Percentiles rank a stretch among this genome's conserved stretches.
Conservation (phyloP, 768 basidiomycete species). For the Agrocybe chaxingu region DNA sequence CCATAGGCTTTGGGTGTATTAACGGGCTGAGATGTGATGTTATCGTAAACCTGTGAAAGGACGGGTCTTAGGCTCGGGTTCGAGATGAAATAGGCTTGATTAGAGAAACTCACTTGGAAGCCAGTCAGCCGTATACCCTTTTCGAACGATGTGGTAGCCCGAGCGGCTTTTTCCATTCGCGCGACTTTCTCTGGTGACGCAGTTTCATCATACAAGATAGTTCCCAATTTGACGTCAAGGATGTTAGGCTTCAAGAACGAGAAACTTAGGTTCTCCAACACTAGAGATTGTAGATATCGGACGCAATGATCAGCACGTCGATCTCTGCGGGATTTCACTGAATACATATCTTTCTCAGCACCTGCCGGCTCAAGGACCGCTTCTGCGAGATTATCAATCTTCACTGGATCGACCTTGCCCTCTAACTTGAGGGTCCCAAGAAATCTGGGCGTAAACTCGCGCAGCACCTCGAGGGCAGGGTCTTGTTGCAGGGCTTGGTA, state of each 20-base stretch:
- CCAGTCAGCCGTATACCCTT: conserved; percentile 82
- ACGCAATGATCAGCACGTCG: conserved; percentile 9
- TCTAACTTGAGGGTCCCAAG: conserved; percentile 74
- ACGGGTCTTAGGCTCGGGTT: not conserved
- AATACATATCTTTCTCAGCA: conserved; percentile 46
- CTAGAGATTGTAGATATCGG: conserved; percentile 57
- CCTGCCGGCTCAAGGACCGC: conserved; percentile 23
- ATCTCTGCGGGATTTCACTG: not conserved
- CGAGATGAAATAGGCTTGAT: conserved; percentile 3
- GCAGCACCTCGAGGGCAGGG: conserved; percentile 39
- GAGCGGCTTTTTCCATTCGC: conserved; percentile 73
- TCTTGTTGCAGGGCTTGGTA: conserved; percentile 55
- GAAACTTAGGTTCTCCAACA: conserved; percentile 80
- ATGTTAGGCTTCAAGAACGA: conserved; percentile 80
- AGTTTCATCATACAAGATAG: conserved; percentile 72
- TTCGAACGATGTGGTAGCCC: conserved; percentile 65
- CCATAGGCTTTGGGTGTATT: conserved; percentile 77
- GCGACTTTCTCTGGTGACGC: conserved; percentile 69
- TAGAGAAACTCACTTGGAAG: conserved; percentile 62
- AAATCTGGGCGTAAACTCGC: conserved; percentile 69
- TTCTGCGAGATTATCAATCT: conserved; percentile 21
- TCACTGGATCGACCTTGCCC: conserved; percentile 47
- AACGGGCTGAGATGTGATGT: conserved; percentile 49
- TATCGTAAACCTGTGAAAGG: conserved; percentile 64
- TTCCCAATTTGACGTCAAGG: conserved; percentile 92